Evolutionary conservation across 352 stramenopile species (phyloP).

Genomic region (Thraustochytrium striatum): DNA sequence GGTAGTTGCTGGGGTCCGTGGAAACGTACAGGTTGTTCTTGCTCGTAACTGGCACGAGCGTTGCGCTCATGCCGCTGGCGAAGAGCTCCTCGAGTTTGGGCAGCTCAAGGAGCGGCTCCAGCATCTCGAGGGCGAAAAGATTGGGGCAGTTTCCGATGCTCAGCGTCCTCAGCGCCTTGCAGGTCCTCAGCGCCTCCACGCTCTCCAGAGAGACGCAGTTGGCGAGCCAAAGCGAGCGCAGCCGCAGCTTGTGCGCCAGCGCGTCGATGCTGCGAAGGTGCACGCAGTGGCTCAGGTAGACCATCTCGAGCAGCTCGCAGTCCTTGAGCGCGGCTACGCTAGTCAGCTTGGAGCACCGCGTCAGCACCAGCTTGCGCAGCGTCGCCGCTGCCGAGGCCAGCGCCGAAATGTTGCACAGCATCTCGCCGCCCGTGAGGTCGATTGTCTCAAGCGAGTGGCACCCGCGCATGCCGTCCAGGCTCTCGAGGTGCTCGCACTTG

Average conservation of each 20-base stretch:
- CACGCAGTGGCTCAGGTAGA: slow-evolving; percentile 26
- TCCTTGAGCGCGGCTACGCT: not conserved
- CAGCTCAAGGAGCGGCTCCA: not conserved
- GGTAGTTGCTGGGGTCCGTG: too few relatives aligned
- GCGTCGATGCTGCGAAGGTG: slow-evolving; percentile 2
- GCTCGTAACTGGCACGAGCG: too few relatives aligned
- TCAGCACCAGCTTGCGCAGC: not conserved
- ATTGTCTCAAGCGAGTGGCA: slow-evolving; percentile 10
- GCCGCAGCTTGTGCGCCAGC: not conserved
- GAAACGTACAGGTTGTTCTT: too few relatives aligned
- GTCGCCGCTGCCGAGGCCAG: not conserved
- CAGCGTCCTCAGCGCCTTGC: not conserved
- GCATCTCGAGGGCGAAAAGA: slow-evolving; percentile 8
- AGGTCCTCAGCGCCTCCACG: not conserved
- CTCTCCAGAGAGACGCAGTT: not conserved
- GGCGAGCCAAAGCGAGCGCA: slow-evolving; percentile 27
- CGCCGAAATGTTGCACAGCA: slow-evolving; percentile 7
- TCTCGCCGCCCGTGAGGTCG: slow-evolving; percentile 12
- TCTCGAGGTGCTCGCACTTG: not conserved
- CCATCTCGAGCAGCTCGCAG: not conserved
- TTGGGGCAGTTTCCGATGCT: slow-evolving; percentile 26
- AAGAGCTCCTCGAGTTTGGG: slow-evolving; percentile 1
- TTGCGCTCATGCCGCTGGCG: slow-evolving; percentile 23
- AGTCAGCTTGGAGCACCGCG: not conserved
- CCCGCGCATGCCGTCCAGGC: slow-evolving; percentile 11